A percentile compares a stretch with the other conserved stretches of the same genome.
These are phyloP conservation scores for Quercus suber DNA, from an alignment of 306 rosid species.

Conservation along the genomic window DNA sequence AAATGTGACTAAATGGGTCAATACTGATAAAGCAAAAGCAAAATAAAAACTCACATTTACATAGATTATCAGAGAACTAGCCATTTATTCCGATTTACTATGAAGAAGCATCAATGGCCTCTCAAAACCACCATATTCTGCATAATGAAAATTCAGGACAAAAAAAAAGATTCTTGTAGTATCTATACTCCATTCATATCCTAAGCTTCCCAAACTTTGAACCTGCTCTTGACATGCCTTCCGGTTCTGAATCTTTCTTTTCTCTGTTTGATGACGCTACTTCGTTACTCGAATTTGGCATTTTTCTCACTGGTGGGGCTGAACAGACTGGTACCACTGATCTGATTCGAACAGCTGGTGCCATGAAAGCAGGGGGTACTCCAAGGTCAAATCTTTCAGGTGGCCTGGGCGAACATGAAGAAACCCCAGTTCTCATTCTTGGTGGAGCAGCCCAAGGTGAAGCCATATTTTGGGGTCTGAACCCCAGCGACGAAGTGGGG, in stretches of 20 bases:
- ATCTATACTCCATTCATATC: constrained; percentile 26
- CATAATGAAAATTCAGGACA: constrained; percentile 11
- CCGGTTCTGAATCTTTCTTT: constrained; percentile 30
- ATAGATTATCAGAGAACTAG: constrained; percentile 13
- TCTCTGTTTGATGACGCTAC: constrained; percentile 20
- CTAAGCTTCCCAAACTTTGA: constrained; percentile 43
- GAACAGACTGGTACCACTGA: constrained; percentile 85
- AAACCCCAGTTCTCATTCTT: constrained; percentile 43
- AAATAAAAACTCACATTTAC: constrained; percentile 16
- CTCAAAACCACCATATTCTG: constrained; percentile 24
- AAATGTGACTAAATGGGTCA: neutral
- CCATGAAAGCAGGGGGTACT: constrained; percentile 44
- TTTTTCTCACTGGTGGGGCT: constrained; percentile 62
- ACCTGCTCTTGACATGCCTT: constrained; percentile 35
- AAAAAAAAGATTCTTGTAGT: constrained; percentile 2
- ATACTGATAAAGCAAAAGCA: constrained; percentile 12
- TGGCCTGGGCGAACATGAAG: constrained; percentile 32
- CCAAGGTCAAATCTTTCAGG: constrained; percentile 33
- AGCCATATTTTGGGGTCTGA: constrained; percentile 36
- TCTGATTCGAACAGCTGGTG: constrained; percentile 76
- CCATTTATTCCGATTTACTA: constrained; percentile 15
- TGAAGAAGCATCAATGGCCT: constrained; percentile 17
- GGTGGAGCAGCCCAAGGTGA: constrained; percentile 37
- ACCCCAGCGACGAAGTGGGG: constrained; percentile 33
- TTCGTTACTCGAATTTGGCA: constrained; percentile 27